These are phyloP conservation scores for Vigna unguiculata DNA, from an alignment of 306 rosid genomes.

Conservation along the genomic window DNA sequence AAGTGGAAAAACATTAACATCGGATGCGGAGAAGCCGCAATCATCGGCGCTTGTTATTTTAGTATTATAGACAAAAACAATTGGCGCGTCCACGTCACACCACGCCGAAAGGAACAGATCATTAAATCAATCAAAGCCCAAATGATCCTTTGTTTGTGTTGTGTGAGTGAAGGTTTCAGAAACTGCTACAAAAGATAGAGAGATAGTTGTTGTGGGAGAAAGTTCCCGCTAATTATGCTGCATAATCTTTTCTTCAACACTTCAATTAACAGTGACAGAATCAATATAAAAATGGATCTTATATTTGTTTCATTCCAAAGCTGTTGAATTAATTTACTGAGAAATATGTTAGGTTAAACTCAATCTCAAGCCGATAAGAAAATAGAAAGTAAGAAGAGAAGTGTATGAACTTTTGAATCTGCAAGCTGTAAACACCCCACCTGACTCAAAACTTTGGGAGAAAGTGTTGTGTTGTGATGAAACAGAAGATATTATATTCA, in stretches of 20 bases:
- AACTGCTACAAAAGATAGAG: background rate
- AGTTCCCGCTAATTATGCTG: too few relatives aligned
- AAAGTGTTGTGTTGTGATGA: conserved; percentile 31
- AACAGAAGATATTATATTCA: background rate
- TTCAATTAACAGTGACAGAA: too few relatives aligned
- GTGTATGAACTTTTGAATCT: background rate
- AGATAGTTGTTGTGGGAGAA: too few relatives aligned
- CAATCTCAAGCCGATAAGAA: too few relatives aligned
- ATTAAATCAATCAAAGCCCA: background rate
- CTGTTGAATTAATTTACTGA: too few relatives aligned
- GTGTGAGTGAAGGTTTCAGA: background rate
- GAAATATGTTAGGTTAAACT: too few relatives aligned
- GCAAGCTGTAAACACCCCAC: conserved; percentile 53
- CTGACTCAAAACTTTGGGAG: background rate
- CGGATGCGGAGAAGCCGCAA: conserved; percentile 59
- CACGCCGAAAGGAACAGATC: background rate
- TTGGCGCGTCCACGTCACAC: conserved; percentile 10
- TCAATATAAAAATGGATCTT: too few relatives aligned
- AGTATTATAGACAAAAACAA: background rate
- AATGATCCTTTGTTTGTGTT: too few relatives aligned
- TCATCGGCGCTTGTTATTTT: conserved; percentile 55
- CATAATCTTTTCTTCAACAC: too few relatives aligned
- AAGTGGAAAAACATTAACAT: conserved; percentile 33
- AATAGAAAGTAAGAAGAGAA: background rate
- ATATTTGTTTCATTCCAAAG: too few relatives aligned